Base-by-base conservation (phyloP, 768 basidiomycete genomes). In the Russula olivacea region DNA sequence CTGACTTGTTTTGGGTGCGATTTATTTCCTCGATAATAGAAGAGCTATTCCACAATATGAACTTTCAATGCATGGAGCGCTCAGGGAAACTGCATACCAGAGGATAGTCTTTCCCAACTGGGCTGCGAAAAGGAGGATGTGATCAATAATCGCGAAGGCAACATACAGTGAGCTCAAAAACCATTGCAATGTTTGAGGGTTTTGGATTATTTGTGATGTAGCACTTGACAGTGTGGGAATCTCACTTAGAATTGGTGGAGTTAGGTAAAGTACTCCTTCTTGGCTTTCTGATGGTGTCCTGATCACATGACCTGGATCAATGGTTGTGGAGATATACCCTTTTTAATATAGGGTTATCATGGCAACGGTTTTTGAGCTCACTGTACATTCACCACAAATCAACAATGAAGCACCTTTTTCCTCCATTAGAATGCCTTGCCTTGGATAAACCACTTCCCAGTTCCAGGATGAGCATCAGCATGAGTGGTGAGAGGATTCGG, bases 11-110 rank as follows among this genome's bases (percentile, higher is more conserved):
- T 17, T n/a, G 25, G 28, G 11, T 30, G 9, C 2, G 25, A 17
- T 30, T 59, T 48, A 59, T 6, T 12, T 41, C 59, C n/a, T 51
- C 38, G 50, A 59, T 52, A n/a, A 45, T 53, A 28, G 40, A 17
- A 14, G 59, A 51, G 30, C 50, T 59, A n/a, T 45, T 21, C n/a
- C 23, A 52, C 21, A 21, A 17, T 8, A 30, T 53, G 15, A 53
- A 45, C 34, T 32, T 15, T 23, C 12, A 15, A 11, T 3, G 40
- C 11, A 28, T 4, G 28, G 7, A 41, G 32, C 19, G 11, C 4
- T 11, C 19, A 3, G n/a, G 1, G 12, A 28, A 17, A 43, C 19
- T 28, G 30, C 59, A 21, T 59, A 59, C 59, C 59, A 52, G 30
- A 59, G 28, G 0, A 59, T n/a, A 19, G 34, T 59, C 28, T 59